Evolutionary conservation across 768 basidiomycete species (phyloP), one percentile per base, ranked within the genome.

Genomic region (Macrolepiota dolichaula): DNA sequence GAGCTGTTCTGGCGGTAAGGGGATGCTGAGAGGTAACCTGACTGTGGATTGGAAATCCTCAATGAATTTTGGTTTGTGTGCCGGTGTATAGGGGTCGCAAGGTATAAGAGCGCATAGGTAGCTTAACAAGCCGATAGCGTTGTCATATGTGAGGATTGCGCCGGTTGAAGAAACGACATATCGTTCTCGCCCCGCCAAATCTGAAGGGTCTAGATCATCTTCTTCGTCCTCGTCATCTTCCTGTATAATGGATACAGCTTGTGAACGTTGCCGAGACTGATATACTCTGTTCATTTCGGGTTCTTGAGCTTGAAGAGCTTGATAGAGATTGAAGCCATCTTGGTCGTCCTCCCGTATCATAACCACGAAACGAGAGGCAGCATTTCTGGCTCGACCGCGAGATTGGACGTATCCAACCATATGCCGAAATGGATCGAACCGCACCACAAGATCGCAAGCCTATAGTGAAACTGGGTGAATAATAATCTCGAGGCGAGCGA

Each of bases 371-470:
- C 85, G 87, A 1, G 93, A 93, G 0, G 82, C 77, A 59, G 84
- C 83, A 62, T 86, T 88, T 50, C 94, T 80, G 0, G 94, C 94
- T 12, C 94, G 82, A 40, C 94, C 94, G 27, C 94, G 86, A 19
- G 91, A 94, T 71, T 96, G 94, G 44, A 96, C 84, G 66, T 96
- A 96, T 52, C 88, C 89, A 19, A 89, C 87, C 83, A 94, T 87
- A 63, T 93, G 91, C 42, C 88, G 83, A 7, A 94, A 76, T 5
- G 84, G 77, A 68, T 96, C 93, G 66, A 94, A 95, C 4, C 94
- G 90, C 65, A 96, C 80, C 49, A 94, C 91, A 7, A 95, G 77
- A 68, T 93, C 90, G 71, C 93, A 95, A 11, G 88, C 88, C 89
- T 92, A 40, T n/a, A 15, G 32, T 64, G 55, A 46, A 47, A 57